These are phyloP conservation scores for Leishmania amazonensis DNA, from an alignment of 208 protist species.

Conservation along the genomic window DNA sequence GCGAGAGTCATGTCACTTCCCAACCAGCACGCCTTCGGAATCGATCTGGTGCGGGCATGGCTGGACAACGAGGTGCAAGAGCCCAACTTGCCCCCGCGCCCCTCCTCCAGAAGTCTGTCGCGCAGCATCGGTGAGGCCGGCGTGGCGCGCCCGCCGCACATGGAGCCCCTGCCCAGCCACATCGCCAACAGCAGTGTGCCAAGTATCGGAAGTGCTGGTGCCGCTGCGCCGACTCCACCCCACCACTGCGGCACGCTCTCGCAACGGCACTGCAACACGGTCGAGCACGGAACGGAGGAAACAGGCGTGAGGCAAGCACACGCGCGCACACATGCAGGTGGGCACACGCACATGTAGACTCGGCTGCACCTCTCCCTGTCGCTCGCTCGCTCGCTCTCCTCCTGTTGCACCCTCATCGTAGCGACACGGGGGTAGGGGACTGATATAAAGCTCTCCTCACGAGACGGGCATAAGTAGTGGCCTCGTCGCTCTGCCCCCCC, in stretches of 20 bases:
- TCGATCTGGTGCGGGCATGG: constrained; percentile 49
- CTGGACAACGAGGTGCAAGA: constrained; percentile 17
- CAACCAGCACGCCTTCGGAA: constrained; percentile 46
- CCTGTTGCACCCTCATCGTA: neutral
- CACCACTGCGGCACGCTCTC: neutral
- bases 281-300: neutral
- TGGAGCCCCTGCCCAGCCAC: neutral
- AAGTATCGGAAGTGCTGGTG: neutral
- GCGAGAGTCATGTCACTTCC: constrained; percentile 25
- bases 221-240: neutral
- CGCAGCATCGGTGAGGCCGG: neutral
- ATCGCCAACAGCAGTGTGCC: neutral
- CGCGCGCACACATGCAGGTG: neutral
- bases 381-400: too few relatives aligned
- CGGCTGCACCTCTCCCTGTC: neutral
- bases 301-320: neutral
- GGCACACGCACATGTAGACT: too few relatives aligned
- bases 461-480: neutral
- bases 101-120: neutral
- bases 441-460: neutral
- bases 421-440: neutral
- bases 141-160: neutral
- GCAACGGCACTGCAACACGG: neutral
- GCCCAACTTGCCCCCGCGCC: too few relatives aligned
- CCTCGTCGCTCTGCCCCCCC: neutral